Evolutionary conservation across 2,329 filamentous ascomycete genomes (phyloP), one percentile per base, ranked within the genome.

Genomic region (Ceratocystis papillata): DNA sequence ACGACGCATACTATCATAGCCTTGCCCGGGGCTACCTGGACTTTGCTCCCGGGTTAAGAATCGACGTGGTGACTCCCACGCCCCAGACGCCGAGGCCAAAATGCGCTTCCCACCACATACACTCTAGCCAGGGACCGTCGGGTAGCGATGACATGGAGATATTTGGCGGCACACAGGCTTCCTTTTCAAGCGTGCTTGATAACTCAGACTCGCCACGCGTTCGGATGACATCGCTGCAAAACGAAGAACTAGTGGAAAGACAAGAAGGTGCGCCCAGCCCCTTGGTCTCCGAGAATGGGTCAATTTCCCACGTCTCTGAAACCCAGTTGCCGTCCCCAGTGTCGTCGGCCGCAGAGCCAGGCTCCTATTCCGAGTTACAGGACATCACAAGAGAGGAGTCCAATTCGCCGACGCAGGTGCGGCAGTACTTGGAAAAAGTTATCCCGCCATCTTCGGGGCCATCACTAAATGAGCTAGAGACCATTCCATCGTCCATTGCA

Each of bases 271-370:
- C 20, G 22, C 20, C 48, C 12, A 53, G 48, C 10, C 15, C 48
- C 1, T 33, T 7, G 30, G 30, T 45, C 17, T 50, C 57, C 3
- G 50, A 66, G 22, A 28, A 57, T 2, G 37, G 15, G 1, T 62
- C 63, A 12, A 63, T 45, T 33, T 62, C 50, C 3, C 65, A 48
- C 12, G 44, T 67, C 15, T 67, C 55, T 3, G 65, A 59, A 17
- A 50, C 60, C 3, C 46, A 64, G 33, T 15, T 63, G 65, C 50
- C 66, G 44, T 37, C 72, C 73, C 74, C 45, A 57, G 73, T 76
- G 15, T 79, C 78, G 1, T 77, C 79, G 0, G 84, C 80, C 66
- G 75, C 80, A 33, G 76, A 86, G 22, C 77, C 76, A 8, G 83
- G 86, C 70, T 86, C 83, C 0, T 79, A 83, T 69, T 79, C 71